These are phyloP conservation scores for Thelephora ganbajun DNA, from an alignment of 768 basidiomycete species.

Conservation along the genomic window DNA sequence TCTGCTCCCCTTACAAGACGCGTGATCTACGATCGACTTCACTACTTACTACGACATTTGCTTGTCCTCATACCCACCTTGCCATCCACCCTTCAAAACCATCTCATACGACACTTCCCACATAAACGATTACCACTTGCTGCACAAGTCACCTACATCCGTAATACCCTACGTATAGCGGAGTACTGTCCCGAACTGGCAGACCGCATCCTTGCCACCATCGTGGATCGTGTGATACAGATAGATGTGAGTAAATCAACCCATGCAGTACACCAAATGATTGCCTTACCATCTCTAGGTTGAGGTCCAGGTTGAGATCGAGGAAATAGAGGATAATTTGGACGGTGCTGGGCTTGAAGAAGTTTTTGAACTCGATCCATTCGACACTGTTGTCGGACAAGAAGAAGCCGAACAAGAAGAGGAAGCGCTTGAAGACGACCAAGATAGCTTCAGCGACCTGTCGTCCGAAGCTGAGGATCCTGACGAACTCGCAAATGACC, in stretches of 20 bases:
- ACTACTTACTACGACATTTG: conserved; percentile 76
- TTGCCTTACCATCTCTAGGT: conserved; percentile 35
- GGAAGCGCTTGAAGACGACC: conserved; percentile 32
- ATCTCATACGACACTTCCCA: conserved; percentile 78
- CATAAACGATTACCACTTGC: conserved; percentile 80
- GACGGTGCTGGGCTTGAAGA: conserved; percentile 32
- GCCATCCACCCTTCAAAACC: conserved; percentile 72
- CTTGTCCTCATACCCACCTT: conserved; percentile 85
- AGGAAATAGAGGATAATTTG: conserved; percentile 71
- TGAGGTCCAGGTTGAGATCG: conserved; percentile 92
- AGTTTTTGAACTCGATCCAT: conserved; percentile 70
- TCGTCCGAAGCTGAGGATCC: conserved; percentile 46
- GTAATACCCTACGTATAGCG: conserved; percentile 72
- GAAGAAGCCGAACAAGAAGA: conserved; percentile 50
- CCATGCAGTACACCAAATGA: background rate
- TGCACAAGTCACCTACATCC: conserved; percentile 78
- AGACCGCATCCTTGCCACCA: conserved; percentile 72
- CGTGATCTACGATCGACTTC: conserved; percentile 74
- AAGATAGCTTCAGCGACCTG: conserved; percentile 51
- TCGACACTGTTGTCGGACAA: conserved; percentile 73
- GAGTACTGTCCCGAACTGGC: conserved; percentile 81
- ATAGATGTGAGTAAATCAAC: conserved; percentile 61
- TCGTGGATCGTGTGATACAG: conserved; percentile 88
- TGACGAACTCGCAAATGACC: conserved; percentile 13
- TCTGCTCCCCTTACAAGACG: conserved; percentile 64